Conservation (phyloP, 805 yeast genomes). For the Candida quercuum region DNA sequence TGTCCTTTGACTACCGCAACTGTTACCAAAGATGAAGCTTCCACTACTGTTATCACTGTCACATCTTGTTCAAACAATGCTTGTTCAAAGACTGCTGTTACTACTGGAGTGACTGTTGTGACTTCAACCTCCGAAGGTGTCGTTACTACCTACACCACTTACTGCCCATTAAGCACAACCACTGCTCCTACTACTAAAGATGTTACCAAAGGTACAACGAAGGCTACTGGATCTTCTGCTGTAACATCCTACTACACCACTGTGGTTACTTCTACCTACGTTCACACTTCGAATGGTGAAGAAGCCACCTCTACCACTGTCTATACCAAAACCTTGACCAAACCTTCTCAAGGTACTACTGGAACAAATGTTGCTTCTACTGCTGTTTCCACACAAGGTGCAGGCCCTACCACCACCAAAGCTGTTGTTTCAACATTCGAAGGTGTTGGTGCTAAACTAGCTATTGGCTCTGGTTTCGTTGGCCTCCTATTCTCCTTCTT, state of each 20-base stretch:
- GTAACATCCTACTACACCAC: constrained; percentile 8
- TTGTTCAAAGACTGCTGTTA: constrained; percentile 1
- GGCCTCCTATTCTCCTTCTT: neutral
- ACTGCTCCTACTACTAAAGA: constrained; percentile 2
- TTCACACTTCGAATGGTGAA: constrained; percentile 4
- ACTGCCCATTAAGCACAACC: constrained; percentile 8
- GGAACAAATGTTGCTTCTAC: neutral
- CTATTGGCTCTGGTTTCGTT: constrained; percentile 1
- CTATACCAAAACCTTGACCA: constrained; percentile 6
- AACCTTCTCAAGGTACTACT: constrained; percentile 8
- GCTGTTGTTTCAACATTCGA: constrained; percentile 3
- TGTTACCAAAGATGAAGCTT: constrained; percentile 1
- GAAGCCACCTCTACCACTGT: constrained; percentile 5
- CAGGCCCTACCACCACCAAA: neutral
- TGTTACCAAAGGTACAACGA: constrained; percentile 7
- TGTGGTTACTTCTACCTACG: constrained; percentile 14
- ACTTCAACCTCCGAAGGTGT: constrained; percentile 20
- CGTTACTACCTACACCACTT: constrained; percentile 1
- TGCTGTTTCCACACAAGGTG: constrained; percentile 2
- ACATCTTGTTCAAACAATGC: constrained; percentile 5
- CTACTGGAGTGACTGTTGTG: constrained; percentile 19
- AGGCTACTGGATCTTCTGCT: constrained; percentile 6
- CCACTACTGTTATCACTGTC: constrained; percentile 23
- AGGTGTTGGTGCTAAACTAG: constrained; percentile 1
- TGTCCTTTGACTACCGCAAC: constrained; percentile 16